Evolutionary conservation across 768 basidiomycete species (phyloP).

Genomic region (Pholiota molesta): DNA sequence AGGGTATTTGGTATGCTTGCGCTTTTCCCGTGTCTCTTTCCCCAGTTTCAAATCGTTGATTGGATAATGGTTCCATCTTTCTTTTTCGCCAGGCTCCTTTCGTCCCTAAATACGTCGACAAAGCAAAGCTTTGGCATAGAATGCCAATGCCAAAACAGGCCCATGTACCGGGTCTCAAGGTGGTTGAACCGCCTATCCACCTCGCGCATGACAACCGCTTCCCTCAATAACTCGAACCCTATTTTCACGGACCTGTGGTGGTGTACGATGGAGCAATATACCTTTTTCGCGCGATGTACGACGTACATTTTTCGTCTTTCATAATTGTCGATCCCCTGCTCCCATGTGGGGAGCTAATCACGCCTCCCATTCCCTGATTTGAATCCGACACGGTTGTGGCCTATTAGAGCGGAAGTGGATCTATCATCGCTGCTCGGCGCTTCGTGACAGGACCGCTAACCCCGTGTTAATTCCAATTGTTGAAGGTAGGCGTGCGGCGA

Average conservation of each 20-base stretch:
- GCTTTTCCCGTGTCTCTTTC: background rate
- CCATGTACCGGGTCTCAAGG: constrained; percentile 41
- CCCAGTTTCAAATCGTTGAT: background rate
- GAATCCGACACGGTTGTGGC: background rate
- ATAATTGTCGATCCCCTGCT: background rate
- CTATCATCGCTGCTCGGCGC: background rate
- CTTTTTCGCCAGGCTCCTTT: constrained; percentile 41
- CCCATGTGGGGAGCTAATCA: background rate
- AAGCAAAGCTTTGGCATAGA: constrained; percentile 38
- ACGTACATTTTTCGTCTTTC: background rate
- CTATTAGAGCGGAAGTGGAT: background rate
- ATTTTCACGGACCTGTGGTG: too few species aligned
- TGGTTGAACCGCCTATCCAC: constrained; percentile 35
- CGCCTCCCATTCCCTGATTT: background rate
- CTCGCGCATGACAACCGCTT: constrained; percentile 41
- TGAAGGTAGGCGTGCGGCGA: background rate
- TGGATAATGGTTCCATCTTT: background rate
- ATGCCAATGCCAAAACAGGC: constrained; percentile 37
- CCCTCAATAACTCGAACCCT: constrained; percentile 9
- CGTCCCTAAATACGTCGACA: constrained; percentile 30
- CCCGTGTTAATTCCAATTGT: background rate
- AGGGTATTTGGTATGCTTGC: constrained; percentile 44
- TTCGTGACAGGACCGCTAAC: background rate
- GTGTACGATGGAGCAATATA: too few species aligned
- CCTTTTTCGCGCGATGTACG: too few species aligned